Base-by-base conservation (phyloP, 1,284 basidiomycete genomes). In the Hymenochaete sp. region DNA sequence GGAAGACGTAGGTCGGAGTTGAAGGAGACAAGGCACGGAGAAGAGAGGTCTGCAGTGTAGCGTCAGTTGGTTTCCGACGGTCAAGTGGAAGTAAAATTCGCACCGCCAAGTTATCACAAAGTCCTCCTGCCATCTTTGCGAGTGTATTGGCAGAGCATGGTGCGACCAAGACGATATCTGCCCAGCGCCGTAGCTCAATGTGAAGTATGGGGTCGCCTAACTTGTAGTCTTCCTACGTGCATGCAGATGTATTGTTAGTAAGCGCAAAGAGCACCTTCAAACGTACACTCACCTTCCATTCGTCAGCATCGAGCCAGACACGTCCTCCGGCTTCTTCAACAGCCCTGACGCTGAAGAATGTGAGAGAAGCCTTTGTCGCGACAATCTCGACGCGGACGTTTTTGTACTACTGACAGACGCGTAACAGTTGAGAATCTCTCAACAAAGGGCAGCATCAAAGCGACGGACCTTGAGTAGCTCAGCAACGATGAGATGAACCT, bases 141-240 rank as follows among this genome's bases (percentile, higher is more conserved):
- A 98, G 72, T 2, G 92, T 95, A 61, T 98, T 97, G 8, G 95
- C 95, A 0, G 90, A 93, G 57, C 91, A 95, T 0, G 96, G 96
- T 0, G 92, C 92, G 32, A 98, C 73, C 32, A 98, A 77, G 33
- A 98, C 91, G 21, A 97, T 64, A 59, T 98, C 93, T 18, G 93
- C 93, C 95, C 95, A 98, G 42, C 95, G 74, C 4, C 95, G 74
- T 0, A 98, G 76, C 68, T 98, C 93, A 46, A 98, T 98, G 62
- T 98, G 95, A 32, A 98, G 69, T 47, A 98, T 95, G 0, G 93
- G 88, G 57, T 98, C 89, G 0, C 92, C 89, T 33, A 95, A 76
- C 51, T 73, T 74, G 53, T 74, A 82, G 61, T 61, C 62, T 11
- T 60, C 68, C 79, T 82, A 49, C 3, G 45, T 11, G 16, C 46